Evolutionary conservation across 2,329 filamentous ascomycete species (phyloP).

Genomic region (Saccharata proteae): DNA sequence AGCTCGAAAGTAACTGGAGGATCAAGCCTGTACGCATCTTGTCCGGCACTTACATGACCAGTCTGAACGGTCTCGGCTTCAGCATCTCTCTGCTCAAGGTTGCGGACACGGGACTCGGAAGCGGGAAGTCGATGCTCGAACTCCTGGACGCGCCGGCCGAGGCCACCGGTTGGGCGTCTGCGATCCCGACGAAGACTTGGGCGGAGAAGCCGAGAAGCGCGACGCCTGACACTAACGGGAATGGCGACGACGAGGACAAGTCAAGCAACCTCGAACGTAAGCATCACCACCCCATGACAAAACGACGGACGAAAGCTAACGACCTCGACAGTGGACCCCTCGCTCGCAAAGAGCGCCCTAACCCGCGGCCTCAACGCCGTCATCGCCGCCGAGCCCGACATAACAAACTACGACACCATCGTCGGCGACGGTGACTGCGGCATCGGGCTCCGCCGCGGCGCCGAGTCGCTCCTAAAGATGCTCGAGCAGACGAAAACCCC

Average conservation of each 20-base stretch:
- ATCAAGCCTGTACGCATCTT: slow-evolving; percentile 51
- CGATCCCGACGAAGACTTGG: slow-evolving; percentile 49
- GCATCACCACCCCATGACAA: slow-evolving; percentile 12
- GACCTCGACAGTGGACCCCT: slow-evolving; percentile 36
- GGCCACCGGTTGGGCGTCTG: slow-evolving; percentile 54
- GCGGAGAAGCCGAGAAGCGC: slow-evolving; percentile 33
- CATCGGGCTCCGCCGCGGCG: slow-evolving; percentile 72
- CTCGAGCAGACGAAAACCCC: slow-evolving; percentile 31
- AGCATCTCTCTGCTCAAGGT: slow-evolving; percentile 55
- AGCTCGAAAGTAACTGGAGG: slow-evolving; percentile 45
- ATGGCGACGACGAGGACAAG: slow-evolving; percentile 31
- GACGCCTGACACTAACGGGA: slow-evolving; percentile 29
- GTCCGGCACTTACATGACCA: slow-evolving; percentile 59
- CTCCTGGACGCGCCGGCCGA: slow-evolving; percentile 57
- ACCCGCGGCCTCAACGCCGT: slow-evolving; percentile 47
- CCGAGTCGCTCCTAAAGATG: slow-evolving; percentile 46
- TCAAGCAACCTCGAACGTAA: slow-evolving; percentile 42
- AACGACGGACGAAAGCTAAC: no score
- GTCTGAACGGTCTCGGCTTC: slow-evolving; percentile 59
- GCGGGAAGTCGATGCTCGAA: slow-evolving; percentile 51
- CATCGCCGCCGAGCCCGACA: slow-evolving; percentile 50
- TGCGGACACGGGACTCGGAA: slow-evolving; percentile 45
- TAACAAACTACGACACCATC: slow-evolving; percentile 62
- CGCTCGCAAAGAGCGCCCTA: slow-evolving; percentile 39
- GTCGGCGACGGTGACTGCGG: slow-evolving; percentile 89